Evolutionary conservation across 2,329 filamentous ascomycete genomes (phyloP).

Genomic region (Fusarium continuum): DNA sequence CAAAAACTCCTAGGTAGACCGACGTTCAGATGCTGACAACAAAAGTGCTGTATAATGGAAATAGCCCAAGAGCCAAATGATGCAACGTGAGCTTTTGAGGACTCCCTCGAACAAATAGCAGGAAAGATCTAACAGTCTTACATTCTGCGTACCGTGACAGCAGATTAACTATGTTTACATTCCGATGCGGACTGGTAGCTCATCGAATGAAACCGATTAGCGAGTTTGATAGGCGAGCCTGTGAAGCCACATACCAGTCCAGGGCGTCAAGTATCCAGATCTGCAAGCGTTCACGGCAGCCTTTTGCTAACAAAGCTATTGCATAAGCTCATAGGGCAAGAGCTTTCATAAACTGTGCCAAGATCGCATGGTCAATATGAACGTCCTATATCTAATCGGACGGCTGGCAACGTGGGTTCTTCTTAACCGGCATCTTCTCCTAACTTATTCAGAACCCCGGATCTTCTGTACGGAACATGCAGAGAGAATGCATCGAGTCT

Average conservation of each 20-base stretch:
- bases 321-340: background rate
- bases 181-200: background rate
- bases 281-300: background rate
- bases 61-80: background rate
- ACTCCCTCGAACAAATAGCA: background rate
- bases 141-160: background rate
- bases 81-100: background rate
- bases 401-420: background rate
- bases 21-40: too few relatives aligned
- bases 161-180: background rate
- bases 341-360: background rate
- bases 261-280: background rate
- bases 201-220: background rate
- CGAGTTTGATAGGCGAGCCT: too few relatives aligned
- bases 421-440: accelerated
- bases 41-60: too few relatives aligned
- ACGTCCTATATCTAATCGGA: background rate
- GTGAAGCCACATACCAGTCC: background rate
- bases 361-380: background rate
- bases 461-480: background rate
- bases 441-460: background rate
- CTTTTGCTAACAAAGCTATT: background rate
- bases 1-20: too few relatives aligned
- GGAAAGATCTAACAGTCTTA: background rate
- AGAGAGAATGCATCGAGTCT: background rate